These are phyloP conservation scores for Calonectria pauciramosa DNA, from an alignment of 2,329 filamentous ascomycete species.

Conservation along the genomic window DNA sequence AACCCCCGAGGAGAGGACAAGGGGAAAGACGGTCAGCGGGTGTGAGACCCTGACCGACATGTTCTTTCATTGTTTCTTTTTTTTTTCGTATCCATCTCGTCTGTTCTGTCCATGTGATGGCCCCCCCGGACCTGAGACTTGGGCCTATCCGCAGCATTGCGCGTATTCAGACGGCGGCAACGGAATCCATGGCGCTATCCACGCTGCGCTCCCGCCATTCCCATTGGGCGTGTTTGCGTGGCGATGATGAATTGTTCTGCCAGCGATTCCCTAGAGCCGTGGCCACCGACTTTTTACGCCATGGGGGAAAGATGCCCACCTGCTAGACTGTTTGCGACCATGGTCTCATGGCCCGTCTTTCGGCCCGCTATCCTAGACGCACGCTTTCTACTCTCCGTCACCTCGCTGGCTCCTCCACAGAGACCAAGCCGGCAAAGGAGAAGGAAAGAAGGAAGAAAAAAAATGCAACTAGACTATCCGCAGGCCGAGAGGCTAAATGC, in stretches of 20 bases:
- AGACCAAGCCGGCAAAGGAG: not conserved
- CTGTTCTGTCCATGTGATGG: slow-evolving; percentile 22
- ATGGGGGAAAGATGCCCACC: slow-evolving; percentile 8
- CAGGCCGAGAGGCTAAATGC: slow-evolving; percentile 1
- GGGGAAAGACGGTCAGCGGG: not conserved
- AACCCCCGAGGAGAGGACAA: not conserved
- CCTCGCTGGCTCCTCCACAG: not conserved
- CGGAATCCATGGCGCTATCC: not conserved
- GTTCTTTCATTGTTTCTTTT: not conserved
- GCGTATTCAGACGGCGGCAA: not conserved
- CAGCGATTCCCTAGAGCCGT: slow-evolving; percentile 1
- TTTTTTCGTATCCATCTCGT: slow-evolving; percentile 2
- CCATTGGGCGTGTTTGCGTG: slow-evolving; percentile 20
- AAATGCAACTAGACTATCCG: slow-evolving; percentile 7
- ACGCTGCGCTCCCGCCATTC: not conserved
- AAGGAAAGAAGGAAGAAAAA: not conserved
- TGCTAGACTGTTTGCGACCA: slow-evolving; percentile 9
- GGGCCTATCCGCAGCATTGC: slow-evolving; percentile 8
- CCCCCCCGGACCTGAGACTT: not conserved
- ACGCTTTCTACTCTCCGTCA: not conserved
- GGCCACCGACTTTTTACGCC: slow-evolving; percentile 14
- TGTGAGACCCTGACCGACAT: slow-evolving; percentile 1
- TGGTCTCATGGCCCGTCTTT: slow-evolving; percentile 1
- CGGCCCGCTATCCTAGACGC: not conserved
- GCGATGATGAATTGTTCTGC: slow-evolving; percentile 15